Evolutionary conservation across 768 basidiomycete genomes (phyloP), one percentile per base, ranked within the genome.

Genomic region (Termitomyces eurrhizus): DNA sequence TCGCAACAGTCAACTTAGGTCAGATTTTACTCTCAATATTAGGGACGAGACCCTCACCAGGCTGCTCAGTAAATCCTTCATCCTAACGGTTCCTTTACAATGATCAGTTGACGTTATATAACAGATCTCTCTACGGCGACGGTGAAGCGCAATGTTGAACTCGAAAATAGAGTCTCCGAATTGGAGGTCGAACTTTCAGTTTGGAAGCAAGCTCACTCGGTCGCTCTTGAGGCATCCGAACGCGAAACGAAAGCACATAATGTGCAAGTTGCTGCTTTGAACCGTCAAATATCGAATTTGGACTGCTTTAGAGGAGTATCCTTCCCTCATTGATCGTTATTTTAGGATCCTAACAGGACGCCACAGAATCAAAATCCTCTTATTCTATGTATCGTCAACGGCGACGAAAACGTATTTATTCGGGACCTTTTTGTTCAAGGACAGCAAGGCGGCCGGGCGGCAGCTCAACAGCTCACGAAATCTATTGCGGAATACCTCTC

Each of bases 381-480:
- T 66, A 85, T 92, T 61, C 79, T 90, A 64, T 89, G 89, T 67
- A 81, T 88, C 64, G 79, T 92, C 66, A 87, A 92, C 65, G 90
- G 88, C 42, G 85, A 90, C 69, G 82, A 83, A 52, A 83, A 84
- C 63, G 74, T 90, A 65, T 92, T 92, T 75, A 77, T 77, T 58
- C 79, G 77, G 52, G 74, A 83, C 21, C 78, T 88, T 60, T 73
- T 92, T 44, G 69, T 68, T 35, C 84, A 86, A 70, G 90, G 89
- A 7, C 82, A 83, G 51, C 78, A 81, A 56, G 90, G 90, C 11
- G 90, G 90, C 36, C 78, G 80, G 58, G 77, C 80, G 48, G 85
- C 82, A 13, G 86, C 87, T 33, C 84, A 88, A 66, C 78, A 80
- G 55, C 75, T 91, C 59, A 90, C 88, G 21, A 84, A 86, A 70